Percentiles rank a stretch among this genome's conserved stretches.
Conservation (phyloP, 352 stramenopile genomes). For the Globisporangium uncinulatum region DNA sequence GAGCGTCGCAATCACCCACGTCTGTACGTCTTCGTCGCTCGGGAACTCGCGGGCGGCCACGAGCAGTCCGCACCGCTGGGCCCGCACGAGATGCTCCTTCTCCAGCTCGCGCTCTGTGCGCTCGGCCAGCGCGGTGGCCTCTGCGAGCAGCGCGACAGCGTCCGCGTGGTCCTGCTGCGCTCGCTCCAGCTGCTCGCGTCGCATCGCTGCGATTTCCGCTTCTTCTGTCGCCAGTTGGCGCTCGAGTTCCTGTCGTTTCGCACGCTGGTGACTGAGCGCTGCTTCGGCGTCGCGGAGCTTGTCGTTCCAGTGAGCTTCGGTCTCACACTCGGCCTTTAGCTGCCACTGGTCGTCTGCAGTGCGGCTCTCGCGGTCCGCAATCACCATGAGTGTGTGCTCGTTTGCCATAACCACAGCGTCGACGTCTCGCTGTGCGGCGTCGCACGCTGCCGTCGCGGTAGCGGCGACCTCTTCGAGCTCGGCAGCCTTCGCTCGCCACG, state of each 20-base stretch:
- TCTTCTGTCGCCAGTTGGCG: constrained; percentile 17
- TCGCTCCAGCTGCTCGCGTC: constrained; percentile 5
- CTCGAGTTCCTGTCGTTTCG: constrained; percentile 16
- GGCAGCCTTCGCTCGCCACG: constrained; percentile 17
- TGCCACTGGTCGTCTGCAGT: constrained; percentile 18
- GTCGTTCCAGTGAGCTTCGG: constrained; percentile 24
- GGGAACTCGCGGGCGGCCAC: constrained; percentile 24
- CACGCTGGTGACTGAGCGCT: constrained; percentile 14
- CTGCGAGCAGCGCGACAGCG: constrained; percentile 12
- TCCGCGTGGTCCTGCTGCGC: constrained; percentile 1
- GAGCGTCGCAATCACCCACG: constrained; percentile 22
- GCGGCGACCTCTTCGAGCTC: constrained; percentile 13
- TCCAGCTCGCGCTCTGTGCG: constrained; percentile 17
- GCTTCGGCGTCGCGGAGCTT: constrained; percentile 13
- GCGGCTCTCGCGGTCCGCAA: constrained; percentile 32
- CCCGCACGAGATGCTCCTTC: constrained; percentile 18
- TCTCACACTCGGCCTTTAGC: constrained; percentile 13
- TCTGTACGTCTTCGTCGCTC: constrained; percentile 26
- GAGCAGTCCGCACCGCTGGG: constrained; percentile 25
- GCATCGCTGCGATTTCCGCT: constrained; percentile 12
- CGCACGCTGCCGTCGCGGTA: no score
- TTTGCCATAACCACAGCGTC: constrained; percentile 14
- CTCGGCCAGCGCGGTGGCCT: constrained; percentile 8
- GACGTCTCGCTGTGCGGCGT: constrained; percentile 20
- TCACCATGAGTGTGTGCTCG: constrained; percentile 24